phyloP scores from a whole-genome alignment of 139 green algal species.

The Tetratostichococcus sp. region DNA sequence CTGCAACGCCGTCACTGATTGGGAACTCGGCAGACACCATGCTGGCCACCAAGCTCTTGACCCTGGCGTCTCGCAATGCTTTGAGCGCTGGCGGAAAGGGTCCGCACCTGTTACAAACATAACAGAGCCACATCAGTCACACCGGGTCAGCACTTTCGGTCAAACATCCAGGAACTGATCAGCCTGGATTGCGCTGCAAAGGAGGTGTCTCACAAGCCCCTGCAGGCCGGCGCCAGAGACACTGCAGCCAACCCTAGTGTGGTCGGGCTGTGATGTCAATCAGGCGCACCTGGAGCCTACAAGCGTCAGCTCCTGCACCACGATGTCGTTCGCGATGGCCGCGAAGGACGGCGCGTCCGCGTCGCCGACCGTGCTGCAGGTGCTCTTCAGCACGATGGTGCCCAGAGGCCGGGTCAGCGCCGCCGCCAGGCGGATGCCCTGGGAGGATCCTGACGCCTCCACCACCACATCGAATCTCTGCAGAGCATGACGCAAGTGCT shows the following conservation, averaged over 20 bases:
- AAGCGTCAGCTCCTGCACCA: conserved; percentile 66
- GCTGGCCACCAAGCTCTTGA: conserved; percentile 34
- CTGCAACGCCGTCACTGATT: conserved; percentile 38
- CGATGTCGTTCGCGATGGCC: conserved; percentile 62
- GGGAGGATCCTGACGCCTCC: conserved; percentile 48
- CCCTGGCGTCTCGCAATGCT: conserved; percentile 25
- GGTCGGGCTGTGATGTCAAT: background rate
- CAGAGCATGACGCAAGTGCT: too few relatives aligned
- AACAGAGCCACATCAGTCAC: background rate
- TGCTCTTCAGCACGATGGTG: conserved; percentile 68
- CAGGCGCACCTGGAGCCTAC: conserved; percentile 34
- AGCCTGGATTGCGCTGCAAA: background rate
- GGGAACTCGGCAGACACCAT: conserved; percentile 44
- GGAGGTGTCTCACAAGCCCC: background rate
- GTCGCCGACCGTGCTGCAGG: conserved; percentile 27
- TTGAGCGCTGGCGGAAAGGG: conserved; percentile 52
- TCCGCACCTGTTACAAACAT: conserved; percentile 45
- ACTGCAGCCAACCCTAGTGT: background rate
- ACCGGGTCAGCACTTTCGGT: background rate
- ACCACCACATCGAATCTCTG: conserved; percentile 55
- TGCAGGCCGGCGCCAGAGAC: too few relatives aligned
- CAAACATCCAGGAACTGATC: background rate
- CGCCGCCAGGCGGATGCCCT: conserved; percentile 36
- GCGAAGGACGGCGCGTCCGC: conserved; percentile 34
- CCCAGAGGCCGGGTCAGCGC: conserved; percentile 46